phyloP scores from a whole-genome alignment of 306 rosid genomes.

The Pyrus pyrifolia region DNA sequence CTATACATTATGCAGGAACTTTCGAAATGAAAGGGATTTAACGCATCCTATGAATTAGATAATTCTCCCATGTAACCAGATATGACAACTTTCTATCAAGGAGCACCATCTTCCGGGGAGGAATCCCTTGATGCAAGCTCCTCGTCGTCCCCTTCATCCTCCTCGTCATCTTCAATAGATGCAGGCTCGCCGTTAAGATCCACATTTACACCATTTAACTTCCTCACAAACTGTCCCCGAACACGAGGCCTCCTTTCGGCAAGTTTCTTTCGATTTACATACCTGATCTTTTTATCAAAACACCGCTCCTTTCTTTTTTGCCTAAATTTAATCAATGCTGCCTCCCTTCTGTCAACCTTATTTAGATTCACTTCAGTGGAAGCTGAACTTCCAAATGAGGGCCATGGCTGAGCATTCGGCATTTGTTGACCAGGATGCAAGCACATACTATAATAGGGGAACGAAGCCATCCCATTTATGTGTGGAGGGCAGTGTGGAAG shows the following conservation, averaged over 20 bases:
- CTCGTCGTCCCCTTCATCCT: constrained; percentile 51
- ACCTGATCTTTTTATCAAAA: constrained; percentile 92
- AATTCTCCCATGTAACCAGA: background rate
- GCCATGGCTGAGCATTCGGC: constrained; percentile 58
- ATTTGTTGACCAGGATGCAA: constrained; percentile 83
- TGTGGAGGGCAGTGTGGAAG: constrained; percentile 65
- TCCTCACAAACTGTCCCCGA: constrained; percentile 90
- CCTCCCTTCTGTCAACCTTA: constrained; percentile 92
- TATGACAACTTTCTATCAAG: constrained; percentile 11
- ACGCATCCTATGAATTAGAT: background rate
- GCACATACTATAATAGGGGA: constrained; percentile 60
- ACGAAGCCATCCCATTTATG: constrained; percentile 61
- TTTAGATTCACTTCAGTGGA: constrained; percentile 49
- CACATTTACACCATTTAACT: constrained; percentile 60
- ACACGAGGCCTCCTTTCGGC: constrained; percentile 93
- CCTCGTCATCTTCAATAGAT: constrained; percentile 54
- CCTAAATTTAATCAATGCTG: constrained; percentile 87
- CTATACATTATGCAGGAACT: constrained; percentile 11
- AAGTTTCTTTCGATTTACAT: constrained; percentile 71
- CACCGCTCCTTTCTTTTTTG: constrained; percentile 96
- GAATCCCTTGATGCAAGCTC: constrained; percentile 31
- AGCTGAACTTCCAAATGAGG: constrained; percentile 51
- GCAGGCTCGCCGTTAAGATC: constrained; percentile 88
- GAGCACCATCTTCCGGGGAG: constrained; percentile 28
- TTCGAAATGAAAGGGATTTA: constrained; percentile 6